These are phyloP conservation scores for Monosporascus sp. DNA, from an alignment of 2,329 filamentous ascomycete genomes.

Conservation along the genomic window DNA sequence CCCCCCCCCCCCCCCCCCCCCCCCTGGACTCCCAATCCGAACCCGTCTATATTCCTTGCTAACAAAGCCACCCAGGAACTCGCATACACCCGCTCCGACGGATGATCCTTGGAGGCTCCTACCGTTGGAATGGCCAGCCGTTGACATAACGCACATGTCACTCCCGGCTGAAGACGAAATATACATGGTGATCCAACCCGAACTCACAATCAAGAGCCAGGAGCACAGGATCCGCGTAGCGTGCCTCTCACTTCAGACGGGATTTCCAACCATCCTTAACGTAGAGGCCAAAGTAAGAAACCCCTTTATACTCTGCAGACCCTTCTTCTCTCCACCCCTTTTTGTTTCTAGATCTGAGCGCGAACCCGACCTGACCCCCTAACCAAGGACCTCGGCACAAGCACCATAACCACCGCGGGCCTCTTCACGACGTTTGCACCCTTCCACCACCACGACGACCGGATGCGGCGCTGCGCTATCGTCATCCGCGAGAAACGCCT, in stretches of 20 bases:
- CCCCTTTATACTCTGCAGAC: background rate
- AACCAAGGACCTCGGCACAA: conserved; percentile 14
- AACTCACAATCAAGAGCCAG: conserved; percentile 10
- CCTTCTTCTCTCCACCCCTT: background rate
- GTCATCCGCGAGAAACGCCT: conserved; percentile 23
- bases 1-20: too few species aligned
- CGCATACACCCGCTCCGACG: background rate
- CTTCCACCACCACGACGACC: conserved; percentile 8
- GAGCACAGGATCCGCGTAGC: conserved; percentile 19
- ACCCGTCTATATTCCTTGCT: background rate
- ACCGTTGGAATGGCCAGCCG: conserved; percentile 15
- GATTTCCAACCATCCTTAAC: conserved; percentile 7
- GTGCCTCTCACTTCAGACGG: conserved; percentile 12
- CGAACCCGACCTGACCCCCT: background rate
- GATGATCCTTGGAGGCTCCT: conserved; percentile 1
- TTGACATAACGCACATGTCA: conserved; percentile 13
- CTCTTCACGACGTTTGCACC: conserved; percentile 26
- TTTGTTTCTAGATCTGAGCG: background rate
- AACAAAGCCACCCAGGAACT: background rate
- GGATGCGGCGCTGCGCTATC: conserved; percentile 13
- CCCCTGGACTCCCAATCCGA: background rate
- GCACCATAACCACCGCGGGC: conserved; percentile 12
- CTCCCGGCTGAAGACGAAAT: conserved; percentile 10
- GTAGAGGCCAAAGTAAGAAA: conserved; percentile 13
- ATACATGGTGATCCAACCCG: conserved; percentile 16